Evolutionary conservation across 2,329 filamentous ascomycete species (phyloP), one percentile per base, ranked within the genome.

Genomic region (Colletotrichum limetticola): DNA sequence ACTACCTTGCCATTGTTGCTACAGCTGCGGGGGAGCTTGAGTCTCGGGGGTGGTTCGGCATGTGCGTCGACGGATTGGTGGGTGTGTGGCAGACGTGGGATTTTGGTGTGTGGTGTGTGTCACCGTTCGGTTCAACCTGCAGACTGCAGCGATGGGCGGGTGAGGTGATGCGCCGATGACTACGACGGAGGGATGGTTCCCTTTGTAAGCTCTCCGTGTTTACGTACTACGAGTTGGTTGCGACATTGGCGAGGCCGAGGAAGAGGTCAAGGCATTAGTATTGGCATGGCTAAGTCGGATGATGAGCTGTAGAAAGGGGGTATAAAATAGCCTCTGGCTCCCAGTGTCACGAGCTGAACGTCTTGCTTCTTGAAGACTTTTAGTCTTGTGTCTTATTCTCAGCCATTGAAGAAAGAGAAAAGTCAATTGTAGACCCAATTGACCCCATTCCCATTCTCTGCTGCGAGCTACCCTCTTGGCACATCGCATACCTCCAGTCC

Each of bases 11-110:
- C 46, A 60, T 66, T 60, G 63, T 8, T 42, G 49, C 68, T 46
- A 16, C 26, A 24, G 70, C 66, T 70, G 66, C 56, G 55, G 61
- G 60, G 70, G 46, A 70, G 71, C 66, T 65, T 52, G 55, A 46
- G 49, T 28, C 49, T 73, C 71, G 71, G 71, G 46, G 71, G 66
- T 73, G 71, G 66, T 73, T 73, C 71, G 71, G 71, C 60, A 71
- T 73, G 66, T 66, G 32, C 49, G 46, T 42, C 49, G 56, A 60
- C 53, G 66, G 12, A 37, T 32, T 63, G 37, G 52, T 53, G 28
- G 42, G 52, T 49, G 49, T 61, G 52, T 49, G 24, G 32, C 42
- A 46, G 52, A 37, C 6, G 19, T 37, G 53, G 42, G 42, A 49
- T 49, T 19, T 49, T 49, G n/a, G 42, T 19, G 14, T 42, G 37